Percentiles rank a stretch among this genome's conserved stretches.
phyloP scores from a whole-genome alignment of 2,329 filamentous ascomycete species.

The Aspergillus sp. region DNA sequence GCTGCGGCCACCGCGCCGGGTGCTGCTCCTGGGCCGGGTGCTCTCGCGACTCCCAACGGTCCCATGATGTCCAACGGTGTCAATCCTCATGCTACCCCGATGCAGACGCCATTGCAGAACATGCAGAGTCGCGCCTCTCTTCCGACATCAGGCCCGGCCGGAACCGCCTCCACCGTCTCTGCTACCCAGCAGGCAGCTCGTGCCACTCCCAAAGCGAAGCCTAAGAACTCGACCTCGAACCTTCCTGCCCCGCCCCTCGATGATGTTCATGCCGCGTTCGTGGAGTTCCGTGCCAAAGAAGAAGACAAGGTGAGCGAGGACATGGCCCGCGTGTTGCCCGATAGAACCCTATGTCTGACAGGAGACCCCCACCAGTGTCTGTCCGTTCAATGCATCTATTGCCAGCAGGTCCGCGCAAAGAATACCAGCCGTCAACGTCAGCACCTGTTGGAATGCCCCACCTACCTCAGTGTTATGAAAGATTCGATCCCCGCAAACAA shows the following conservation, averaged over 20 bases:
- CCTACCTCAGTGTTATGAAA: constrained; percentile 56
- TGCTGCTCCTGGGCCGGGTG: constrained; percentile 33
- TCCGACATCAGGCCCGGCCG: constrained; percentile 40
- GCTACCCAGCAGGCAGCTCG: constrained; percentile 36
- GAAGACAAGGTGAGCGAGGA: constrained; percentile 45
- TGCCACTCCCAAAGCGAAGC: constrained; percentile 42
- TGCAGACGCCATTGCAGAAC: constrained; percentile 46
- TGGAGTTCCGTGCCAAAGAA: constrained; percentile 51
- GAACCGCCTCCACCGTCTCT: constrained; percentile 33
- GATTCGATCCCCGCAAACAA: constrained; percentile 56
- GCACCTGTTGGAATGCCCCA: constrained; percentile 52
- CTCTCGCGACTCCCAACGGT: constrained; percentile 46
- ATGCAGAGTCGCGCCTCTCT: constrained; percentile 44
- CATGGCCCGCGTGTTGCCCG: not conserved
- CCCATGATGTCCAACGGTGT: constrained; percentile 49
- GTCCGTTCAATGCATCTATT: constrained; percentile 54
- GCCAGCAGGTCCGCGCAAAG: constrained; percentile 53
- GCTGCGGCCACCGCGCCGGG: constrained; percentile 37
- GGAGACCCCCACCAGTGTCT: constrained; percentile 39
- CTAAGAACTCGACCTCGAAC: constrained; percentile 42
- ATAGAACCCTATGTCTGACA: constrained; percentile 9
- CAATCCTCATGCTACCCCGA: constrained; percentile 45
- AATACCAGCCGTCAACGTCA: constrained; percentile 54
- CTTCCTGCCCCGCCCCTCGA: constrained; percentile 51
- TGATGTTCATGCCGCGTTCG: constrained; percentile 53